Evolutionary conservation across 257 asterid species (phyloP).

Genomic region (Nemophila menziesii): DNA sequence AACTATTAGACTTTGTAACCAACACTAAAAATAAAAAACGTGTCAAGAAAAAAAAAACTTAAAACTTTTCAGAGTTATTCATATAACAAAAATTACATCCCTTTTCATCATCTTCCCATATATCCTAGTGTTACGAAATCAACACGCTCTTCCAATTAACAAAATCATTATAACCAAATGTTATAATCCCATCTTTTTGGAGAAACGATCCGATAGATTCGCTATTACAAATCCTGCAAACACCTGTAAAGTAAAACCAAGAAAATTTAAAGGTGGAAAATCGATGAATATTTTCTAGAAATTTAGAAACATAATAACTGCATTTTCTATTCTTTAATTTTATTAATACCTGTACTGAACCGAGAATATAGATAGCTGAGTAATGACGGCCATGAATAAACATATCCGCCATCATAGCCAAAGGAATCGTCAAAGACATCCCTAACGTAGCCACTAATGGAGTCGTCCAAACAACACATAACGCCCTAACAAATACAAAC

Average conservation of each 20-base stretch:
- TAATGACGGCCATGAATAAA: constrained; percentile 89
- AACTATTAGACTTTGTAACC: not conserved
- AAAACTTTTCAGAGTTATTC: not conserved
- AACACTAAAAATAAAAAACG: not conserved
- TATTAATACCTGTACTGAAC: constrained; percentile 74
- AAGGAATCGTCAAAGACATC: constrained; percentile 97
- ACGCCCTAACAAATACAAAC: constrained; percentile 48
- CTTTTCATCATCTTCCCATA: constrained; percentile 1
- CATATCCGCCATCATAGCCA: constrained; percentile 98
- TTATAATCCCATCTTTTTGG: constrained; percentile 53
- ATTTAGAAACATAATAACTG: too few species aligned
- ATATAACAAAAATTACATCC: constrained; percentile 8
- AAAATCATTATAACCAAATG: constrained; percentile 3
- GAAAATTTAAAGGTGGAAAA: constrained; percentile 2
- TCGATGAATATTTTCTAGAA: not conserved
- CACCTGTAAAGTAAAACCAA: constrained; percentile 40
- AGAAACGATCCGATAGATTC: constrained; percentile 59
- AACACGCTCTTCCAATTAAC: not conserved
- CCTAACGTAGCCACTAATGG: constrained; percentile 96
- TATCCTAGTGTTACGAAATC: not conserved
- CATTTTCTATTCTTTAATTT: too few species aligned
- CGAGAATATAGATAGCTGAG: constrained; percentile 77
- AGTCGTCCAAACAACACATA: constrained; percentile 98
- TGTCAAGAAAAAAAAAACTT: constrained; percentile 3
- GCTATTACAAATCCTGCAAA: constrained; percentile 85